Conservation (phyloP, 2,329 filamentous ascomycete genomes). For the Fusarium mexicanum region DNA sequence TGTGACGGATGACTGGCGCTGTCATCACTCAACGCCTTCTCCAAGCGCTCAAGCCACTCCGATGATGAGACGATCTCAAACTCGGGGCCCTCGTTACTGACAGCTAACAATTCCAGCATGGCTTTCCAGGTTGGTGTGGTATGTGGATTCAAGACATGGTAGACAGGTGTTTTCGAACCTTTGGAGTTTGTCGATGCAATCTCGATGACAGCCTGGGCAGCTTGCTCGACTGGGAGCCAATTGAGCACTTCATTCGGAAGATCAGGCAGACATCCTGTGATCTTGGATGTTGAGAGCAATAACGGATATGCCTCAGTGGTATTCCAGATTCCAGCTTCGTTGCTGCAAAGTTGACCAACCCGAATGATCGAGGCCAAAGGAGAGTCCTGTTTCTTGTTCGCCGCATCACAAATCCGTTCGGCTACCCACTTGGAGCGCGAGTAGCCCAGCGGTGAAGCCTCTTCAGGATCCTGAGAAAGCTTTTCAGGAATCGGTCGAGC, state of each 20-base stretch:
- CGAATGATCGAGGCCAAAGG: slow-evolving; percentile 49
- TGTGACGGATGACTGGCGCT: slow-evolving; percentile 31
- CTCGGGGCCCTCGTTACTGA: neutral
- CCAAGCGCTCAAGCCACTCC: slow-evolving; percentile 32
- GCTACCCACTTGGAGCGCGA: slow-evolving; percentile 54
- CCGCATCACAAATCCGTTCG: slow-evolving; percentile 51
- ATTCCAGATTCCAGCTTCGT: slow-evolving; percentile 61
- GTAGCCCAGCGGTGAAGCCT: slow-evolving; percentile 54
- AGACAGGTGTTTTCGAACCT: slow-evolving; percentile 1
- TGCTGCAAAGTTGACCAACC: slow-evolving; percentile 62
- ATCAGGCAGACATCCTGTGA: slow-evolving; percentile 48
- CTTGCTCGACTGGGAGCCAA: slow-evolving; percentile 59
- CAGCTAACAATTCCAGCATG: slow-evolving; percentile 35
- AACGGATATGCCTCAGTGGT: slow-evolving; percentile 61
- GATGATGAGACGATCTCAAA: slow-evolving; percentile 15
- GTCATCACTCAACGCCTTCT: neutral
- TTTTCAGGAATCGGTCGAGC: slow-evolving; percentile 47
- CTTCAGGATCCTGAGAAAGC: slow-evolving; percentile 16
- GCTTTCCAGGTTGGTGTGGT: slow-evolving; percentile 25
- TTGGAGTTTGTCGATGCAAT: slow-evolving; percentile 26
- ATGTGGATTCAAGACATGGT: slow-evolving; percentile 40
- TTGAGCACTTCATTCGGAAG: slow-evolving; percentile 50
- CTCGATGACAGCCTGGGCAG: slow-evolving; percentile 53
- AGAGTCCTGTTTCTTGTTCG: slow-evolving; percentile 21
- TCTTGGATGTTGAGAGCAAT: slow-evolving; percentile 57